Percentiles rank a stretch among this genome's conserved stretches.
These are phyloP conservation scores for Tubosaeta brunneosetosa DNA, from an alignment of 768 basidiomycete genomes.

Conservation along the genomic window DNA sequence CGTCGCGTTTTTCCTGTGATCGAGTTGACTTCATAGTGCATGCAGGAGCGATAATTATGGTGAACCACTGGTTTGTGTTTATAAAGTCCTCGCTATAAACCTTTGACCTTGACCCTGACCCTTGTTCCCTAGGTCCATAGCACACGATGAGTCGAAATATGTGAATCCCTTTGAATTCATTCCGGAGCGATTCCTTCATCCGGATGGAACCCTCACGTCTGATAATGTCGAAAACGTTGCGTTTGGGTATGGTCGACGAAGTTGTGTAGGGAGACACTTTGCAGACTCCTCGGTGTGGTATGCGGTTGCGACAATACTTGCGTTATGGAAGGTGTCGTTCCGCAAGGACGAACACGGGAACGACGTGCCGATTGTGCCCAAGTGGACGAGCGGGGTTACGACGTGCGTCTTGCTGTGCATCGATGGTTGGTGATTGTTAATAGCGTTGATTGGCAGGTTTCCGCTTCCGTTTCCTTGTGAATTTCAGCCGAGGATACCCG, in stretches of 20 bases:
- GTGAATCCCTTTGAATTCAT: slow-evolving; percentile 33
- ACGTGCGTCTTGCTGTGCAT: slow-evolving; percentile 5
- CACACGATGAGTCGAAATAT: slow-evolving; percentile 28
- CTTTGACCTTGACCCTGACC: not conserved
- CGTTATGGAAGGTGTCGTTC: slow-evolving; percentile 10
- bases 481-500: slow-evolving; percentile 10
- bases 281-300: slow-evolving; percentile 13
- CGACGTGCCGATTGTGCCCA: slow-evolving; percentile 6
- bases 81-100: not conserved
- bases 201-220: slow-evolving; percentile 10
- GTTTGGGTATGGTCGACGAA: slow-evolving; percentile 22
- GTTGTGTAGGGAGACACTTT: slow-evolving; percentile 19
- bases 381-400: slow-evolving; percentile 13
- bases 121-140: slow-evolving; percentile 11
- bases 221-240: slow-evolving; percentile 12
- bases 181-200: slow-evolving; percentile 26
- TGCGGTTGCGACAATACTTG: slow-evolving; percentile 14
- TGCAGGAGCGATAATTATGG: slow-evolving; percentile 18
- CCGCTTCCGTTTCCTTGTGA: slow-evolving; percentile 13
- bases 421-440: not conserved
- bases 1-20: too few species aligned
- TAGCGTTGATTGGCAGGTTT: slow-evolving; percentile 2
- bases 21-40: not conserved
- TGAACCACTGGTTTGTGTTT: slow-evolving; percentile 27
- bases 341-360: slow-evolving; percentile 10